Base-by-base conservation (phyloP, 805 yeast genomes). In the Jamesozyma spencerorum region DNA sequence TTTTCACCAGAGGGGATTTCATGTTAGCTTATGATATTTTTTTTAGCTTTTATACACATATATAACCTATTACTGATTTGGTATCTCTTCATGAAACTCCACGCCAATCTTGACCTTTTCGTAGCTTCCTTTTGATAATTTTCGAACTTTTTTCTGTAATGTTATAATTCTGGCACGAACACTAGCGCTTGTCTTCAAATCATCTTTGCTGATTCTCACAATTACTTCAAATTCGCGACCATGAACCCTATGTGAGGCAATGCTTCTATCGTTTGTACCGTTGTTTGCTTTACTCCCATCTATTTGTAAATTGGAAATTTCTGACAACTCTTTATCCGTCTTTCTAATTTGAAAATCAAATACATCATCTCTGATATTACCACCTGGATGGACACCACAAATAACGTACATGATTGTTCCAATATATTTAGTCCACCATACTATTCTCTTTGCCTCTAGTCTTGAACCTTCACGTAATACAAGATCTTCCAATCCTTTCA, bases 381-480 rank as follows among this genome's bases (percentile, higher is more conserved):
- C 90, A 43, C 87, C 87, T 5, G 90, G 90, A 57, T 79, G 83
- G 40, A 82, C 81, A 57, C 86, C 86, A 57, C 88, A 82, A 34
- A 81, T 74, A 35, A 81, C 81, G 57, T 77, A 80, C 85, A 81
- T 79, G 47, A 81, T 70, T 39, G 79, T 74, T 20, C 90, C 90
- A 47, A 78, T 67, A 51, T 77, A 79, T 52, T 75, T 70, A 2
- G 85, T 80, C 88, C 88, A 81, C 75, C 83, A 81, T 18, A 77
- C 66, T 24, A 74, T 63, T 38, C 70, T 63, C 39, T 71, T 73
- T 44, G 68, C 58, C 24, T 68, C 71, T 15, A 64, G 54, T 36
- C 59, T 60, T 45, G 63, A 58, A 3, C 71, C 70, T 34, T 65
- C 69, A 38, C 73, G 67, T 40, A 71, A 54, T 4, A 75, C 79